These are phyloP conservation scores for Phaeosphaeria sp. DNA, from an alignment of 2,329 filamentous ascomycete species.

Conservation along the genomic window DNA sequence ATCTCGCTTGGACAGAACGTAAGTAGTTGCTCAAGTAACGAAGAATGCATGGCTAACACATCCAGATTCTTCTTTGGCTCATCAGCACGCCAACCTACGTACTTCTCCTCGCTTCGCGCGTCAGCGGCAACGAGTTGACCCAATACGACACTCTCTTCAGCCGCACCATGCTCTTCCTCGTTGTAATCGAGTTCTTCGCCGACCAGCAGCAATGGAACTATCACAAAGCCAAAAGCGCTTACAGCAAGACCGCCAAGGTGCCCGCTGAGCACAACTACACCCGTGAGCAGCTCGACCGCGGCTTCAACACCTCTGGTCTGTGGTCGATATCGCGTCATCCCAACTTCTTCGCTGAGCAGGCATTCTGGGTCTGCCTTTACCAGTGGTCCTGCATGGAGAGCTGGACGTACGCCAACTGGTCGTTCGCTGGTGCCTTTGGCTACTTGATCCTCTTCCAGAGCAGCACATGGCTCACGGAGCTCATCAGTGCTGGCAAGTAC, in stretches of 20 bases:
- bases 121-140: slow-evolving; percentile 60
- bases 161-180: slow-evolving; percentile 61
- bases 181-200: slow-evolving; percentile 77
- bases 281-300: slow-evolving; percentile 82
- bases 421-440: slow-evolving; percentile 69
- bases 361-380: slow-evolving; percentile 87
- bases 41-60: not conserved
- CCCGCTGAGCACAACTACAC: slow-evolving; percentile 67
- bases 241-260: slow-evolving; percentile 75
- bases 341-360: slow-evolving; percentile 92
- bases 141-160: slow-evolving; percentile 66
- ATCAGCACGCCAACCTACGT: slow-evolving; percentile 85
- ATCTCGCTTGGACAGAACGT: slow-evolving; percentile 79
- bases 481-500: slow-evolving; percentile 82
- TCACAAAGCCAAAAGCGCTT: slow-evolving; percentile 80
- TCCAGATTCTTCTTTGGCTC: slow-evolving; percentile 74
- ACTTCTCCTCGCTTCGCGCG: slow-evolving; percentile 74
- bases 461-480: slow-evolving; percentile 87
- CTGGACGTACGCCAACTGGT: slow-evolving; percentile 78
- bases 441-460: slow-evolving; percentile 86
- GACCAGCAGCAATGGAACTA: slow-evolving; percentile 95
- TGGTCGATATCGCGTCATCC: slow-evolving; percentile 92
- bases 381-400: slow-evolving; percentile 84
- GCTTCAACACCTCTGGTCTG: slow-evolving; percentile 83
- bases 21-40: slow-evolving; percentile 19